These are phyloP conservation scores for Bipolaris victoriae DNA, from an alignment of 2,329 filamentous ascomycete genomes.

Conservation along the genomic window DNA sequence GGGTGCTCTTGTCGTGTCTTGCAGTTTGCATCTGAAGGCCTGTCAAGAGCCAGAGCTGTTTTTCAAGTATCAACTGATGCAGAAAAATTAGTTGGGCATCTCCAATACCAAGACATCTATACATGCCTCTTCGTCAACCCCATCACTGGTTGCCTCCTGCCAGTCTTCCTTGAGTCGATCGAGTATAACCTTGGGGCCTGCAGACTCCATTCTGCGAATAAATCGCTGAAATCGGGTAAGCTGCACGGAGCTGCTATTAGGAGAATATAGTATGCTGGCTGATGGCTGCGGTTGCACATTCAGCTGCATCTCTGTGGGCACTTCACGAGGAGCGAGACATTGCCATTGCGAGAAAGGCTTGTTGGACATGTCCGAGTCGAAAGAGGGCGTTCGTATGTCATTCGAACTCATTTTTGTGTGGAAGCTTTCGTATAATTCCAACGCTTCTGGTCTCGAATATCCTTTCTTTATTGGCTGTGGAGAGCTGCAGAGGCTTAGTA, in stretches of 20 bases:
- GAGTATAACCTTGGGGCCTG: constrained; percentile 60
- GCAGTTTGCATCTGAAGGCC: constrained; percentile 54
- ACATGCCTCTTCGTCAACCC: constrained; percentile 53
- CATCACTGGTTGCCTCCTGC: constrained; percentile 48
- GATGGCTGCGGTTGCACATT: constrained; percentile 22
- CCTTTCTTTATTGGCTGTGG: constrained; percentile 27
- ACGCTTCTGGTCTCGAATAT: constrained; percentile 28
- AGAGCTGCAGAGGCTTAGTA: constrained; percentile 17
- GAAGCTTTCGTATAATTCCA: constrained; percentile 26
- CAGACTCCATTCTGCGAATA: constrained; percentile 62
- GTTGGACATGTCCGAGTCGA: constrained; percentile 26
- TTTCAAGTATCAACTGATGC: constrained; percentile 55
- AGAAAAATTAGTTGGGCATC: constrained; percentile 2
- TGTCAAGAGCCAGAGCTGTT: constrained; percentile 68
- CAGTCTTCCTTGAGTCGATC: constrained; percentile 60
- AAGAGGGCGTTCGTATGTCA: constrained; percentile 15
- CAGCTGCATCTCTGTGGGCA: constrained; percentile 24
- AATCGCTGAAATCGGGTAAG: constrained; percentile 58
- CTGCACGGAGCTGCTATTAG: constrained; percentile 31
- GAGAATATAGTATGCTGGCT: constrained; percentile 23
- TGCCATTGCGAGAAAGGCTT: constrained; percentile 45
- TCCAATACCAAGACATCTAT: neutral
- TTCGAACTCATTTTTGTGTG: constrained; percentile 8
- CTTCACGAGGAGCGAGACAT: constrained; percentile 33
- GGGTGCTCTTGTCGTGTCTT: constrained; percentile 29